Evolutionary conservation across 2,329 filamentous ascomycete species (phyloP).

Genomic region (Ascochyta clinopodiicola): DNA sequence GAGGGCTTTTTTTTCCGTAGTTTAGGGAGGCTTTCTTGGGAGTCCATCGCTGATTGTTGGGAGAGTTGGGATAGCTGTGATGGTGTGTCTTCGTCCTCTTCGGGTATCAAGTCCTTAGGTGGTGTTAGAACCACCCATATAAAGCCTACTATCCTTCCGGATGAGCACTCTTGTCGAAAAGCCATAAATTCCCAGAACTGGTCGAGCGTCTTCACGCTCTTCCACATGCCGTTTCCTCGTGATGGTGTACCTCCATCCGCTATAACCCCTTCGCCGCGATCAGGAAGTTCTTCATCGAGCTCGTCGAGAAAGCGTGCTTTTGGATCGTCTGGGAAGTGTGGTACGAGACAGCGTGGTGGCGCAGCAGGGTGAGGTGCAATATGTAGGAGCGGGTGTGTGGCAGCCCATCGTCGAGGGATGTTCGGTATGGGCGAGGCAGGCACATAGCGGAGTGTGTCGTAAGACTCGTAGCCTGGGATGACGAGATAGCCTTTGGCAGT

Average conservation of each 20-base stretch:
- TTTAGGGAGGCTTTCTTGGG: conserved; percentile 22
- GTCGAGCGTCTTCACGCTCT: conserved; percentile 80
- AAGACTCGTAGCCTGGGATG: conserved; percentile 83
- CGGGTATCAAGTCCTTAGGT: conserved; percentile 50
- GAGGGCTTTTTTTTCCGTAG: conserved; percentile 23
- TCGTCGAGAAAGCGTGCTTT: conserved; percentile 90
- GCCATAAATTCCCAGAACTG: conserved; percentile 99
- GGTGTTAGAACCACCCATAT: conserved; percentile 88
- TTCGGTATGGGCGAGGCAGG: conserved; percentile 59
- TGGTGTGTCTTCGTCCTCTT: conserved; percentile 37
- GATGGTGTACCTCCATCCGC: conserved; percentile 50
- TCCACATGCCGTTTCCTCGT: conserved; percentile 75
- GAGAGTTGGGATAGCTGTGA: conserved; percentile 33
- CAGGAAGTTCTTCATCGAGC: conserved; percentile 80
- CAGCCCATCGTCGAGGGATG: conserved; percentile 55
- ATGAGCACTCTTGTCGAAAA: conserved; percentile 92
- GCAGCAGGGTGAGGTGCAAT: conserved; percentile 72
- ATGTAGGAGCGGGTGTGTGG: conserved; percentile 75
- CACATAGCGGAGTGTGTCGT: conserved; percentile 80
- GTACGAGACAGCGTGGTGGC: conserved; percentile 83
- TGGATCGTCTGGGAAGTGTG: conserved; percentile 92
- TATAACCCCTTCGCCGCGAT: conserved; percentile 51
- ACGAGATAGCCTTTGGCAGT: conserved; percentile 78
- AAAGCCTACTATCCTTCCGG: conserved; percentile 90
- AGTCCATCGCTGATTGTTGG: conserved; percentile 26